Evolutionary conservation across 305 asterid species (phyloP).

Genomic region (Fraxinus xanthoxyloides): DNA sequence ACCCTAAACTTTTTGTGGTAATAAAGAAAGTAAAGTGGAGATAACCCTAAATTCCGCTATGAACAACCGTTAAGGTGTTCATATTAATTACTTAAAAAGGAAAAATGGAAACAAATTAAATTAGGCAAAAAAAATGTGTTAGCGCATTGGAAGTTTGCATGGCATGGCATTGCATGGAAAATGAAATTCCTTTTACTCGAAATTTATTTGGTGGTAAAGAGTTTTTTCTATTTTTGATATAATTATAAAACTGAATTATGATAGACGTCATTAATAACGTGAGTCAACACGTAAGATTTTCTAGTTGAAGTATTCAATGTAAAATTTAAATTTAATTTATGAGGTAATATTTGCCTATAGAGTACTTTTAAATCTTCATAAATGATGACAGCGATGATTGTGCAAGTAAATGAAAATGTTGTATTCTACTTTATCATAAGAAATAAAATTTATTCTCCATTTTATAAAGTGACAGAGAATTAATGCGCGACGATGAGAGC

Average conservation of each 20-base stretch:
- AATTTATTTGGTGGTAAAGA: background rate
- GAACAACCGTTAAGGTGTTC: background rate
- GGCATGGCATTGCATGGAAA: background rate
- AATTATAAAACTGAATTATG: background rate
- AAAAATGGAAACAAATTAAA: background rate
- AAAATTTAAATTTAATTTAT: background rate
- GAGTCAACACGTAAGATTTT: background rate
- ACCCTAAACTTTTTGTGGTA: slow-evolving; percentile 39
- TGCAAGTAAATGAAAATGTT: background rate
- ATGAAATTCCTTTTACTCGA: background rate
- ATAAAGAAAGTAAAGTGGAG: slow-evolving; percentile 30
- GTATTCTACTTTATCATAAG: background rate
- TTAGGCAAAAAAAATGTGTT: slow-evolving; percentile 3
- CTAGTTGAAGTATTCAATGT: background rate
- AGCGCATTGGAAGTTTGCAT: slow-evolving; percentile 18
- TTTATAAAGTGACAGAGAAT: background rate
- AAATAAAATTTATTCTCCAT: background rate
- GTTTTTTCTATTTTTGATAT: background rate
- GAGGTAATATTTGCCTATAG: background rate
- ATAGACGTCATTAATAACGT: background rate
- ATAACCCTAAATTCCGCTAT: slow-evolving; percentile 30
- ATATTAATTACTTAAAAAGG: slow-evolving; percentile 3
- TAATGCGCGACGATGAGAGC: background rate
- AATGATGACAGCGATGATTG: background rate
- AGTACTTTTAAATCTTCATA: background rate